Evolutionary conservation across 1,139 yeast genomes (phyloP).

Genomic region (Magnusiomyces ingens): DNA sequence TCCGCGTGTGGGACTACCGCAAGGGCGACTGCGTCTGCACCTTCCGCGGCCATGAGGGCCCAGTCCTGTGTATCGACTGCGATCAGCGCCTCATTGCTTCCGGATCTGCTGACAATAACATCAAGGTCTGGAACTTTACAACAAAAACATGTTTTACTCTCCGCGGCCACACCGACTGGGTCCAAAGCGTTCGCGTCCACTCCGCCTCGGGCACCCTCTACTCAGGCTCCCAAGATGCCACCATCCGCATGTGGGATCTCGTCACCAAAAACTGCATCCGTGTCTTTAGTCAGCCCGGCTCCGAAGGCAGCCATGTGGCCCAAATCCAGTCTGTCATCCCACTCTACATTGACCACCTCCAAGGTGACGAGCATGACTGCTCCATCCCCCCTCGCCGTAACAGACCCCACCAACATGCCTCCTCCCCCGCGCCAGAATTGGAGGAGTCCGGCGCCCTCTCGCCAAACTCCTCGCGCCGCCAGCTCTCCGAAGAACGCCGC

Average conservation of each 20-base stretch:
- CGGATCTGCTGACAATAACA: conserved; percentile 87
- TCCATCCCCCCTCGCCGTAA: conserved; percentile 4
- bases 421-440: conserved; percentile 11
- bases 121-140: conserved; percentile 95
- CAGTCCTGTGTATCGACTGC: conserved; percentile 69
- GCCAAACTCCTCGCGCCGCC: conserved; percentile 11
- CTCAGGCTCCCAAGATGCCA: conserved; percentile 86
- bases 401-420: not conserved
- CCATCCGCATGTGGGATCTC: conserved; percentile 93
- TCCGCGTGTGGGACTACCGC: conserved; percentile 91
- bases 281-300: conserved; percentile 52
- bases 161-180: conserved; percentile 91
- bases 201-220: conserved; percentile 70
- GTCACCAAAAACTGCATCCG: conserved; percentile 69
- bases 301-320: conserved; percentile 32
- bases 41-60: conserved; percentile 84
- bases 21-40: conserved; percentile 93
- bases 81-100: conserved; percentile 78
- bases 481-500: conserved; percentile 3
- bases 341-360: conserved; percentile 47
- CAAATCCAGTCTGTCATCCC: conserved; percentile 91
- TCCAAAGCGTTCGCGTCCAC: conserved; percentile 82
- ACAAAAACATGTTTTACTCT: conserved; percentile 86
- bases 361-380: conserved; percentile 29
- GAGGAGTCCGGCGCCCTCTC: conserved; percentile 11